These are phyloP conservation scores for Ramaria sp. DNA, from an alignment of 768 basidiomycete genomes.

Conservation along the genomic window DNA sequence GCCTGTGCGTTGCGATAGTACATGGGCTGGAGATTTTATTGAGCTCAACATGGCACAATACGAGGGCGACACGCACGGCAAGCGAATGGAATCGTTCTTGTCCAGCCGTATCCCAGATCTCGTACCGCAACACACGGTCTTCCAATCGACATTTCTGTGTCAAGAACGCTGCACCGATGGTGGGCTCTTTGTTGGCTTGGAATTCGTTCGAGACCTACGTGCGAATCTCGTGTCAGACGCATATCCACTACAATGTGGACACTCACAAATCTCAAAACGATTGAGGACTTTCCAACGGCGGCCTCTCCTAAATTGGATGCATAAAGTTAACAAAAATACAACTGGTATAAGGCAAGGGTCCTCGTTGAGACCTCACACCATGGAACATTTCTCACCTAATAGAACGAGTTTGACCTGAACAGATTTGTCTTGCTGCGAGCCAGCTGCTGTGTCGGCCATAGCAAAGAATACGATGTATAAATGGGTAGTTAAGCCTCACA, in stretches of 20 bases:
- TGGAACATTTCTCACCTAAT: constrained; percentile 48
- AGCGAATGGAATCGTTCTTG: constrained; percentile 97
- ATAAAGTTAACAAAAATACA: background rate
- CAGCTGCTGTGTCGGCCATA: constrained; percentile 71
- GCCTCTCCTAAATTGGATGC: constrained; percentile 67
- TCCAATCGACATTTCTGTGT: constrained; percentile 94
- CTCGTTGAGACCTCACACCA: background rate
- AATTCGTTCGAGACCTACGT: constrained; percentile 89
- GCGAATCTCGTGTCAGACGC: background rate
- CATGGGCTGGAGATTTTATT: constrained; percentile 61
- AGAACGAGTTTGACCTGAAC: constrained; percentile 97
- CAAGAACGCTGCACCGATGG: constrained; percentile 92
- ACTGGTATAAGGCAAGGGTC: background rate
- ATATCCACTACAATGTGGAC: background rate
- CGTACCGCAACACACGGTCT: constrained; percentile 86
- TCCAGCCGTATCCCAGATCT: constrained; percentile 96
- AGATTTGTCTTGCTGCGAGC: constrained; percentile 66
- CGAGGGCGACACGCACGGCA: constrained; percentile 45
- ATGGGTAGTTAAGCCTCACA: background rate
- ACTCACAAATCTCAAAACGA: constrained; percentile 87
- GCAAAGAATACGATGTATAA: background rate
- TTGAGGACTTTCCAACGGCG: constrained; percentile 97
- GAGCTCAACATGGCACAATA: constrained; percentile 10
- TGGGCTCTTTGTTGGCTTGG: constrained; percentile 97
- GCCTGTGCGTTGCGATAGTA: constrained; percentile 98